These are phyloP conservation scores for Punica granatum DNA, from an alignment of 345 rosid genomes.

Conservation along the genomic window DNA sequence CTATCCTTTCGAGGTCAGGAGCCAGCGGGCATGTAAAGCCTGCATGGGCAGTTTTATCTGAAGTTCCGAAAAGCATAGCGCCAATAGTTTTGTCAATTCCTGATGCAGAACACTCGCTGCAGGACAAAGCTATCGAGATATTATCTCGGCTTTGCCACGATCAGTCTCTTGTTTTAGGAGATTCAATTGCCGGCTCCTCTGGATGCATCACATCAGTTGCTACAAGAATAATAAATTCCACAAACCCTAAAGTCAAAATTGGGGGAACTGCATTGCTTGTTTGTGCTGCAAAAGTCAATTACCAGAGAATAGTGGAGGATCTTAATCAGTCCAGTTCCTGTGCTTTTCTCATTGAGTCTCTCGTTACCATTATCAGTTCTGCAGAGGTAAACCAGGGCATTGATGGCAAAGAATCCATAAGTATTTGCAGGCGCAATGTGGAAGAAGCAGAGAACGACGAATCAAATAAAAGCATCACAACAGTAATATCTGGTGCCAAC, in stretches of 20 bases:
- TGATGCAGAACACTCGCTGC: conserved; percentile 61
- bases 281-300: conserved; percentile 89
- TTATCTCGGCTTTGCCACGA: conserved; percentile 80
- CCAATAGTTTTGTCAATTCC: conserved; percentile 83
- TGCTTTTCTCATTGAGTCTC: conserved; percentile 60
- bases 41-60: conserved; percentile 89
- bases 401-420: conserved; percentile 44
- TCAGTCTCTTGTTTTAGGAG: conserved; percentile 78
- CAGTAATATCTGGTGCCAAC: conserved; percentile 59
- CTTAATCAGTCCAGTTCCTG: conserved; percentile 70
- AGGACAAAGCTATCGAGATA: conserved; percentile 95
- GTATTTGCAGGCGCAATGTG: conserved; percentile 52
- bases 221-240: conserved; percentile 63
- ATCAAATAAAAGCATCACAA: conserved; percentile 36
- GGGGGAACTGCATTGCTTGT: conserved; percentile 92
- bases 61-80: conserved; percentile 62
- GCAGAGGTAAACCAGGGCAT: conserved; percentile 39
- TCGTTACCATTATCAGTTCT: conserved; percentile 57
- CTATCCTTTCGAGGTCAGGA: conserved; percentile 73
- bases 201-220: conserved; percentile 67
- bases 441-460: conserved; percentile 47
- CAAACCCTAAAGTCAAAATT: conserved; percentile 64
- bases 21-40: conserved; percentile 57
- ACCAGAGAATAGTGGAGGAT: conserved; percentile 75
- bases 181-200: conserved; percentile 48